Conservation (phyloP, 257 asterid genomes). For the Agastache rugosa region DNA sequence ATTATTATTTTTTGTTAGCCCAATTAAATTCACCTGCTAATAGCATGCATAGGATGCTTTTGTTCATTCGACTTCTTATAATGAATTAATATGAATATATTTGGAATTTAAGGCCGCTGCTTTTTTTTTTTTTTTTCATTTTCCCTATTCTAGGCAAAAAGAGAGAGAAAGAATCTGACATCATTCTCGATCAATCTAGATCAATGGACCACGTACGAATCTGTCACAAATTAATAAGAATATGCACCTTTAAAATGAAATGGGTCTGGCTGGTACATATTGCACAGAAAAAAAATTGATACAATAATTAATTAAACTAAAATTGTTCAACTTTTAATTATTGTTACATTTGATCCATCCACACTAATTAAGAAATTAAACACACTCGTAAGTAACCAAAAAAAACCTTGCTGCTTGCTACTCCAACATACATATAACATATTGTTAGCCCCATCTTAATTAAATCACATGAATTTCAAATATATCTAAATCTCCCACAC, state of each 20-base stretch:
- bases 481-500: background rate
- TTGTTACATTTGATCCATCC: background rate
- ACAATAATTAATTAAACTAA: background rate
- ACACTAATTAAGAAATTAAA: background rate
- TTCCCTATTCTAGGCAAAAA: background rate
- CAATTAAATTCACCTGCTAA: background rate
- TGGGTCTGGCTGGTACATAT: background rate
- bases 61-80: background rate
- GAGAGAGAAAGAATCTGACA: constrained; percentile 15
- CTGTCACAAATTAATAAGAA: constrained; percentile 20
- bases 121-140: background rate
- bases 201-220: constrained; percentile 31
- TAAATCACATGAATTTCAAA: background rate
- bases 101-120: background rate
- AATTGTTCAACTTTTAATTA: background rate
- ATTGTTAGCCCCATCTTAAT: constrained; percentile 7
- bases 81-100: background rate
- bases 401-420: background rate
- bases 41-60: constrained; percentile 14
- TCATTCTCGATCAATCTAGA: constrained; percentile 1
- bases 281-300: background rate
- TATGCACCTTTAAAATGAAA: background rate
- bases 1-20: background rate
- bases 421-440: no score
- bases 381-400: background rate